A percentile compares a stretch with the other conserved stretches of the same genome.
phyloP scores from a whole-genome alignment of 2,329 filamentous ascomycete species.

The Botrytis galanthina region DNA sequence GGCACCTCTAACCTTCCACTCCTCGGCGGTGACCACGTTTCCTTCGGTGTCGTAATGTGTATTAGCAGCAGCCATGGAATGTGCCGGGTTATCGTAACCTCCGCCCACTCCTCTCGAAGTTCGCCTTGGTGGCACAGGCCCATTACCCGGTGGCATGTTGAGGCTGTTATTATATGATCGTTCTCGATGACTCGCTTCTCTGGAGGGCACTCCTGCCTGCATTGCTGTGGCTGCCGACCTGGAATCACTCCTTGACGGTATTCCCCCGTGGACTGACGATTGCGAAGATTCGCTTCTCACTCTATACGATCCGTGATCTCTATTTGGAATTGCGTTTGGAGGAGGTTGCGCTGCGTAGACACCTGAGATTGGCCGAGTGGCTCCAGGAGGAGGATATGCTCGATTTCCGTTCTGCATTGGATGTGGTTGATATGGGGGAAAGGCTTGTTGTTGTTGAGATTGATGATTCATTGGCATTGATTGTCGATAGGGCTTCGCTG shows the following conservation, averaged over 20 bases:
- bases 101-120: conserved; percentile 70
- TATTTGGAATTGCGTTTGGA: conserved; percentile 41
- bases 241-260: conserved; percentile 60
- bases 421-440: conserved; percentile 45
- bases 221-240: conserved; percentile 55
- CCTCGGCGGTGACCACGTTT: conserved; percentile 67
- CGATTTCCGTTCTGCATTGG: conserved; percentile 41
- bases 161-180: conserved; percentile 63
- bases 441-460: conserved; percentile 44
- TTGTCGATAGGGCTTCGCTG: conserved; percentile 42
- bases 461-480: conserved; percentile 46
- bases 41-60: conserved; percentile 55
- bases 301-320: conserved; percentile 48
- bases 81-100: conserved; percentile 44
- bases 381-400: conserved; percentile 39
- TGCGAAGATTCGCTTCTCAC: conserved; percentile 58
- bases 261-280: conserved; percentile 52
- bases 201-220: conserved; percentile 58
- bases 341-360: conserved; percentile 45
- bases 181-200: conserved; percentile 69
- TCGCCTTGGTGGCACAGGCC: conserved; percentile 69
- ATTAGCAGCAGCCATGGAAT: conserved; percentile 35
- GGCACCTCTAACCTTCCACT: conserved; percentile 96
- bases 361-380: conserved; percentile 46
- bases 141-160: conserved; percentile 51